These are phyloP conservation scores for Aphanocladium album DNA, from an alignment of 2,329 filamentous ascomycete species.

Conservation along the genomic window DNA sequence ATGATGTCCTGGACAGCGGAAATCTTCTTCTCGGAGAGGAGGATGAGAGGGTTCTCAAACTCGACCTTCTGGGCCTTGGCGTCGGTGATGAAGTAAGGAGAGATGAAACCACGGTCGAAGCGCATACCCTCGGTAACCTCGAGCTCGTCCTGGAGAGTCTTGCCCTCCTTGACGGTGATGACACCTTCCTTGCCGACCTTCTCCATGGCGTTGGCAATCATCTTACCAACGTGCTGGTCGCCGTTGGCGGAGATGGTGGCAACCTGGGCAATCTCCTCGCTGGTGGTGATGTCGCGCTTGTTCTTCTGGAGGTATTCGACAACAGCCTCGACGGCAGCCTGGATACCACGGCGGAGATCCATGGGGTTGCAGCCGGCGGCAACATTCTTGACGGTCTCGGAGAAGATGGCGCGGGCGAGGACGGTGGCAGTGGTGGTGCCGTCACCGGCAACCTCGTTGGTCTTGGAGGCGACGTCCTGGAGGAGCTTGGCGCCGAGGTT, in stretches of 20 bases:
- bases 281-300: conserved; percentile 97
- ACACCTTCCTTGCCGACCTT: conserved; percentile 99
- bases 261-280: conserved; percentile 94
- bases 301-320: conserved; percentile 92
- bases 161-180: conserved; percentile 99
- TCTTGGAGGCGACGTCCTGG: conserved; percentile 98
- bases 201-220: conserved; percentile 98
- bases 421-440: conserved; percentile 98
- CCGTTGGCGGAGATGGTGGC: conserved; percentile 98
- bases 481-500: conserved; percentile 96
- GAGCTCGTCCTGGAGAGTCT: conserved; percentile 95
- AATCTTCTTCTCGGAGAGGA: conserved; percentile 99
- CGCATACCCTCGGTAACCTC: conserved; percentile 99
- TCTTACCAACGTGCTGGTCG: conserved; percentile 87
- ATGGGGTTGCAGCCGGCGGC: conserved; percentile 99
- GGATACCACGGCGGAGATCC: conserved; percentile 95
- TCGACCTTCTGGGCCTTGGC: conserved; percentile 98
- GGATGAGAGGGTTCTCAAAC: conserved; percentile 98
- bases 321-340: conserved; percentile 91
- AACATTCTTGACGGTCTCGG: conserved; percentile 99
- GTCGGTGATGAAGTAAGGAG: conserved; percentile 99
- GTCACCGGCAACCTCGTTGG: conserved; percentile 97
- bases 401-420: conserved; percentile 96
- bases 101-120: conserved; percentile 98
- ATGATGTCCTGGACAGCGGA: conserved; percentile 98